Base-by-base conservation (phyloP, 2,329 filamentous ascomycete species). In the Emergomyces orientalis region DNA sequence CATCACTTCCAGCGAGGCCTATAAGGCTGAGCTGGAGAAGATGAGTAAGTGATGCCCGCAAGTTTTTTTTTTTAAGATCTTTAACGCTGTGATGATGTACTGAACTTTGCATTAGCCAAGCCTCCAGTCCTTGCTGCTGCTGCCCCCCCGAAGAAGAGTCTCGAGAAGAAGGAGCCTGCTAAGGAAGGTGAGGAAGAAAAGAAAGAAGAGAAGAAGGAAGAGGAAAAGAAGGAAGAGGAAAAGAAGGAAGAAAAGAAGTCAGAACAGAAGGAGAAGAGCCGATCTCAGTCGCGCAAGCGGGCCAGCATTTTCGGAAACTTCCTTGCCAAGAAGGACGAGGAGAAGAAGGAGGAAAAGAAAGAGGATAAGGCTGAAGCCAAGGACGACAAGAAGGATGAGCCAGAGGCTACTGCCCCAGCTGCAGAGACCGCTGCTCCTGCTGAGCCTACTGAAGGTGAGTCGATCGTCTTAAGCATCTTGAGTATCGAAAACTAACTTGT, bases 11-110 rank as follows among this genome's bases (percentile, higher is more conserved):
- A 88, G 86, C 71, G 91, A 96, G 78, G 84, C 85, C 64, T 99
- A 96, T 87, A 97, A 96, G 86, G 82, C 84, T 71, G 86, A 89
- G 68, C 78, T 94, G 25, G 88, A 91, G 80, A 88, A 87, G 77
- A 80, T 86, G 69, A 79, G 83, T 85, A 80, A 43, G 56, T 58
- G 19, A 27, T 72, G 82, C 81, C 63, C 63, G 69, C 63, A 64
- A 43, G n/a, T 51, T 3, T 30, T 9, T 32, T 8, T 27, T 30
- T 7, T 67, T 22, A 25, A 37, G 19, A 25, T 58, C 54, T 25
- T 30, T 63, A 62, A 25, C 61, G n/a, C 27, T 17, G 37, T 37
- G 39, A 25, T 34, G 11, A 25, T 6, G 22, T 22, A 60, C 27
- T 52, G 22, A 59, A 59, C 61, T 64, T 64, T 67, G 64, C 22